Percentiles rank a stretch among this genome's conserved stretches.
Evolutionary conservation across 345 rosid genomes (phyloP).

Genomic region (Raphanus raphanistrum): DNA sequence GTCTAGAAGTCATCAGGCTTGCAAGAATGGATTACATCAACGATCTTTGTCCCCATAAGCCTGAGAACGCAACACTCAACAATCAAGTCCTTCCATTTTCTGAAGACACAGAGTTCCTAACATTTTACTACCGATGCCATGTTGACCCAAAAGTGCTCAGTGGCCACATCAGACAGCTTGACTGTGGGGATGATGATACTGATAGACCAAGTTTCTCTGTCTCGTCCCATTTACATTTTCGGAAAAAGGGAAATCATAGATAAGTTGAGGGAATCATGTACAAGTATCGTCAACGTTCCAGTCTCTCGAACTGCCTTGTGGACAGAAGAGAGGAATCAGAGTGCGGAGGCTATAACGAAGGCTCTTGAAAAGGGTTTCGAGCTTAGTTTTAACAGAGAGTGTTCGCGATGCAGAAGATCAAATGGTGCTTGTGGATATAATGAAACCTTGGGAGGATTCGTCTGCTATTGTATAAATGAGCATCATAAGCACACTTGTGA

Average conservation of each 20-base stretch:
- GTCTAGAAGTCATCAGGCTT: not conserved
- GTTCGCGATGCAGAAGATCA: not conserved
- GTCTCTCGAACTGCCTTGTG: not conserved
- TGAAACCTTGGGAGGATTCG: not conserved
- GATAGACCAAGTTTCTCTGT: not conserved
- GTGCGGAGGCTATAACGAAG: not conserved
- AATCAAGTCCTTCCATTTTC: not conserved
- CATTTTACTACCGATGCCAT: constrained; percentile 38
- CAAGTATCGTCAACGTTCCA: constrained; percentile 8
- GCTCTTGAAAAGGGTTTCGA: constrained; percentile 39
- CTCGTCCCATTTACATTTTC: no score
- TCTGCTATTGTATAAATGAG: constrained; percentile 34
- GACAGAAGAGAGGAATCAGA: not conserved
- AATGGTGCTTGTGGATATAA: constrained; percentile 42
- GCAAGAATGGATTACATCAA: not conserved
- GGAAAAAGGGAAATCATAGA: not conserved
- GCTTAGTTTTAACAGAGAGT: not conserved
- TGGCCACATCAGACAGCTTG: not conserved
- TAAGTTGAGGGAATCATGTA: constrained; percentile 5
- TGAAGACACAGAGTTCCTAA: not conserved
- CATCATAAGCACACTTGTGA: constrained; percentile 15
- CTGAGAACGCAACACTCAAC: constrained; percentile 22
- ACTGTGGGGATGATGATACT: not conserved
- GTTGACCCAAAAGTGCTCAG: not conserved
- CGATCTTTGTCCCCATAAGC: not conserved